phyloP scores from a whole-genome alignment of 345 rosid species.

The Schrenkiella parvula region DNA sequence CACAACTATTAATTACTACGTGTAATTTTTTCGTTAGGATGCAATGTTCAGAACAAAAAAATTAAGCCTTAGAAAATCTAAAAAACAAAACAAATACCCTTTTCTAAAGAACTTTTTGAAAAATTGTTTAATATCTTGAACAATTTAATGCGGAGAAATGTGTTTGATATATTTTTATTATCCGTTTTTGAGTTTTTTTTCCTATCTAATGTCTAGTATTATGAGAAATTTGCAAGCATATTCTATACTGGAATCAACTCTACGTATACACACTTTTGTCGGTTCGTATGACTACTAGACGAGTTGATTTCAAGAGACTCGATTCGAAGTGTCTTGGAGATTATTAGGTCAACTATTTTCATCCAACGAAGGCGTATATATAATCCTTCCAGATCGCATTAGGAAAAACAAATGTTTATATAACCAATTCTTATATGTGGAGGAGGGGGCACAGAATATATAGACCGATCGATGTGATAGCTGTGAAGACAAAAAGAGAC shows the following conservation, averaged over 20 bases:
- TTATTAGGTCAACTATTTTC: slow-evolving; percentile 1
- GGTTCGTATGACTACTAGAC: neutral
- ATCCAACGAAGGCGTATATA: neutral
- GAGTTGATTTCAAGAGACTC: slow-evolving; percentile 10
- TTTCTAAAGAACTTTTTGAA: neutral
- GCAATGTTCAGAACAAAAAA: no score
- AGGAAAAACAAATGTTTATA: neutral
- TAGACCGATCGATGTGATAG: slow-evolving; percentile 25
- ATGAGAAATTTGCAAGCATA: neutral
- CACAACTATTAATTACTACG: neutral
- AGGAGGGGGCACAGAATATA: slow-evolving; percentile 1
- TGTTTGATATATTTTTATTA: neutral
- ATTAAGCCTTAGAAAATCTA: no score
- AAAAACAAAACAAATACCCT: neutral
- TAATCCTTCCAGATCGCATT: neutral
- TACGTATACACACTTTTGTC: neutral
- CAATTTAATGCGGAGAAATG: neutral
- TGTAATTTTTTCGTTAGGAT: neutral
- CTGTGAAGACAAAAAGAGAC: slow-evolving; percentile 17
- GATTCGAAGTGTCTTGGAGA: slow-evolving; percentile 13
- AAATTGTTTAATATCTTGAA: neutral
- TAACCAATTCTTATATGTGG: slow-evolving; percentile 17
- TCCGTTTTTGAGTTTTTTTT: neutral
- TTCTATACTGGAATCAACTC: slow-evolving; percentile 9
- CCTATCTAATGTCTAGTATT: neutral